Base-by-base conservation (phyloP, 2,329 filamentous ascomycete species). In the Zymoseptoria crescenta region DNA sequence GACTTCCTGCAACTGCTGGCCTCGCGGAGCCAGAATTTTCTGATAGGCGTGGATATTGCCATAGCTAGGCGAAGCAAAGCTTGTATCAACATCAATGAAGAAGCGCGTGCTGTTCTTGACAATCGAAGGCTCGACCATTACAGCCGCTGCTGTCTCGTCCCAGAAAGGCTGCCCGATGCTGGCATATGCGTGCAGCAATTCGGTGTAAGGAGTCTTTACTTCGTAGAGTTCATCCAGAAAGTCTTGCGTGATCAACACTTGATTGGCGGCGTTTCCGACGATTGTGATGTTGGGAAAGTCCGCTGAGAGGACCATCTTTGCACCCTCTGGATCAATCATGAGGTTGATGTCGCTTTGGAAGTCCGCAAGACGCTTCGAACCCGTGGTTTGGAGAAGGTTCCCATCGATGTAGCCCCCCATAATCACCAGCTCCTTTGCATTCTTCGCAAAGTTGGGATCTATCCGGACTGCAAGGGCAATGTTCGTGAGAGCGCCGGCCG, bases 341-440 rank as follows among this genome's bases (percentile, higher is more conserved):
- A 80, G 67, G 67, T 81, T 82, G 66, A 80, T 78, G 62, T 78
- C 67, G 50, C 62, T 70, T 55, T 69, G 67, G n/a, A 65, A 60
- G 53, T 68, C 60, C 30, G 64, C 62, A 4, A 68, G 67, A 24
- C 68, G 60, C n/a, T 65, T 62, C 28, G 63, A 61, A 29, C 69
- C 68, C 3, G 67, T 68, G 27, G 61, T 70, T 69, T 69, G 8
- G 1, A 70, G 60, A 10, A 70, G 58, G 58, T 70, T 69, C 9
- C 73, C 69, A 65, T 81, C 79, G 21, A 80, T 65, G 63, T 78
- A 81, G 1, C 79, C 77, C 56, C 79, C 79, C 78, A 81, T 81
- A 55, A 81, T 73, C 27, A 79, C 72, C 3, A 81, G 69, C 29
- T 77, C 76, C 63, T 77, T 79, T 4, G 77, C 73, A 53, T 77